These are phyloP conservation scores for Hypomyces perniciosus DNA, from an alignment of 2,329 filamentous ascomycete species.

Conservation along the genomic window DNA sequence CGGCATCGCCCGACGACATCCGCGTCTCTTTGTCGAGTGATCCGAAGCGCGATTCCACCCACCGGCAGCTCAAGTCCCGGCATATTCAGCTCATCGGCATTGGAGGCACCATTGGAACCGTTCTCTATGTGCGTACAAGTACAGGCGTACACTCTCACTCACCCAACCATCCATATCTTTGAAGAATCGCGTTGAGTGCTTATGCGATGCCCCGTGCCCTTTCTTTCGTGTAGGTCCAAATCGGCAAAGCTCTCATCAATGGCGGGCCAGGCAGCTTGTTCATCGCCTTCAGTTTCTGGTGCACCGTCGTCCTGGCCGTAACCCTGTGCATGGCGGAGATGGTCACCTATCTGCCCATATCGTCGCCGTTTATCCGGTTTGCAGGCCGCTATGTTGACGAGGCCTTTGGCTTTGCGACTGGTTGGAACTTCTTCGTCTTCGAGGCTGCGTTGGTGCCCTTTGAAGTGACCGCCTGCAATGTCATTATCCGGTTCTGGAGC, in stretches of 20 bases:
- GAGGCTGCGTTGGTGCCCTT: conserved; percentile 63
- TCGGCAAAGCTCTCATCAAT: conserved; percentile 51
- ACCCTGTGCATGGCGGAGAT: conserved; percentile 65
- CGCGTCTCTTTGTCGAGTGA: conserved; percentile 16
- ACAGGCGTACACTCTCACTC: neutral
- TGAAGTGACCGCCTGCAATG: conserved; percentile 59
- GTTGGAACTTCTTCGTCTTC: conserved; percentile 70
- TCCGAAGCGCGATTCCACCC: conserved; percentile 35
- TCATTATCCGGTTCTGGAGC: conserved; percentile 59
- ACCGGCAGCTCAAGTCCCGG: conserved; percentile 48
- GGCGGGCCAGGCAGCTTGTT: conserved; percentile 55
- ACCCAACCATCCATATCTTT: neutral
- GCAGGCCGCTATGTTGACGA: conserved; percentile 71
- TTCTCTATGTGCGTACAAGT: conserved; percentile 42
- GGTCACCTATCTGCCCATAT: conserved; percentile 71
- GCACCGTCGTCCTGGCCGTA: conserved; percentile 53
- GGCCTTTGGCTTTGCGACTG: conserved; percentile 65
- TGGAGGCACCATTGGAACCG: conserved; percentile 59
- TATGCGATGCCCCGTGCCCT: conserved; percentile 15
- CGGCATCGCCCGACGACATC: conserved; percentile 4
- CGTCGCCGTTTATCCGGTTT: conserved; percentile 72
- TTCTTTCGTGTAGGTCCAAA: conserved; percentile 37
- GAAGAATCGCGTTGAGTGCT: conserved; percentile 11
- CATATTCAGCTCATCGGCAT: conserved; percentile 58
- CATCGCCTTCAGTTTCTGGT: conserved; percentile 56